These are phyloP conservation scores for Cladosporium velox DNA, from an alignment of 2,329 filamentous ascomycete species.

Conservation along the genomic window DNA sequence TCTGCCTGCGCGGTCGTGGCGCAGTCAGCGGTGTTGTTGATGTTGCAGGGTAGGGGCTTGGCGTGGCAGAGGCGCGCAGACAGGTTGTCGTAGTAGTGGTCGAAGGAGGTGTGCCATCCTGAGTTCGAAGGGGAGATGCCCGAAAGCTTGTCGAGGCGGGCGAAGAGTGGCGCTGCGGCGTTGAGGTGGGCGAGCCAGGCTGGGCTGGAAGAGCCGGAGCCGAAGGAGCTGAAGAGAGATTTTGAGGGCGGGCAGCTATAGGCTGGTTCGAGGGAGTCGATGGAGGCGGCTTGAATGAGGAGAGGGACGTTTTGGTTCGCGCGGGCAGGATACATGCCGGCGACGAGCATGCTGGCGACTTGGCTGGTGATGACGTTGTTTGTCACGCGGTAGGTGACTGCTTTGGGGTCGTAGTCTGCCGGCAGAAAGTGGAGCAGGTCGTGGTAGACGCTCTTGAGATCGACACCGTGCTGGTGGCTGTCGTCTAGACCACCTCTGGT, in stretches of 20 bases:
- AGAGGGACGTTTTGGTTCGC: slow-evolving; percentile 39
- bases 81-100: slow-evolving; percentile 85
- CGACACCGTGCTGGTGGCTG: slow-evolving; percentile 73
- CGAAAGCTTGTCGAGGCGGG: slow-evolving; percentile 66
- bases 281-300: slow-evolving; percentile 52
- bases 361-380: slow-evolving; percentile 82
- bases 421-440: slow-evolving; percentile 70
- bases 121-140: slow-evolving; percentile 59
- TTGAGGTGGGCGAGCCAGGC: slow-evolving; percentile 67
- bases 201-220: slow-evolving; percentile 47
- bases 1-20: slow-evolving; percentile 65
- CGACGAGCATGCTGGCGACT: slow-evolving; percentile 72
- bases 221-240: slow-evolving; percentile 47
- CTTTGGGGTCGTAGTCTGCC: slow-evolving; percentile 43
- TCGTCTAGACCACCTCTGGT: slow-evolving; percentile 71
- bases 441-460: slow-evolving; percentile 75
- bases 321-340: slow-evolving; percentile 63
- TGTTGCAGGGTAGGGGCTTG: slow-evolving; percentile 70
- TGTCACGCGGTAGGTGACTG: slow-evolving; percentile 69
- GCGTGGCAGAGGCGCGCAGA: slow-evolving; percentile 75
- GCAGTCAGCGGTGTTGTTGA: slow-evolving; percentile 56
- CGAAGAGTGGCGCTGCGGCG: slow-evolving; percentile 57
- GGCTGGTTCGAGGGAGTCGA: slow-evolving; percentile 74
- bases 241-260: slow-evolving; percentile 65
- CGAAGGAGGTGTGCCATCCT: slow-evolving; percentile 71